Base-by-base conservation (phyloP, 2,329 filamentous ascomycete species). In the Lachnellula arida region DNA sequence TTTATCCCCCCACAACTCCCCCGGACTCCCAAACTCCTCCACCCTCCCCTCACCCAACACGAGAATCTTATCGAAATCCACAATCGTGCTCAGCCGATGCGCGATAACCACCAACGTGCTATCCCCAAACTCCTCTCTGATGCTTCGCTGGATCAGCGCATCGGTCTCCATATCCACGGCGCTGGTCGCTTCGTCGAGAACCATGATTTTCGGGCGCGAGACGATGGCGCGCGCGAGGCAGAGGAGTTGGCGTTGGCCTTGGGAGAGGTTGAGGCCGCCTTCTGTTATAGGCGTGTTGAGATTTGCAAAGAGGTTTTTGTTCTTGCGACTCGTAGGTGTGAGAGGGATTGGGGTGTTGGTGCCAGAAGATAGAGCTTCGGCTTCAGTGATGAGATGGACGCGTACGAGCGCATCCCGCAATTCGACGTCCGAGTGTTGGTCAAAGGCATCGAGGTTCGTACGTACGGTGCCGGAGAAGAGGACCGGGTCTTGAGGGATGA, bases 401-500 rank as follows among this genome's bases (percentile, higher is more conserved):
- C 87, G 81, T 42, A 80, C 76, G 0, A 94, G 76, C 0, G 84
- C 87, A 63, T 90, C 86, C 39, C 79, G 78, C 3, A 94, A 80
- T 64, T 88, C 85, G 0, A 74, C 76, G 60, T 93, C 88, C 1
- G 76, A 80, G 66, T 89, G 82, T 57, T 88, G 77, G 53, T 86
- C 77, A 64, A 92, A 91, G 0, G 89, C 86, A 66, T 94, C 89
- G 4, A 94, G 78, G 65, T 93, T 93, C 44, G 79, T 84, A 43
- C 89, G 80, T 19, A 94, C 76, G 0, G 88, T 91, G 22, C 90
- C 89, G 0, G 86, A 89, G 73, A 94, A 93, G 6, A 94, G 78
- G 1, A 92, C 88, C 0, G 89, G 89, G 62, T 93, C 89, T 72
- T 91, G 87, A 1, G 89, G 89, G 53, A 94, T 93, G 62, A 94